A percentile compares a stretch with the other conserved stretches of the same genome.
These are phyloP conservation scores for Skeletonema costatum DNA, from an alignment of 108 stramenopile genomes.

Conservation along the genomic window DNA sequence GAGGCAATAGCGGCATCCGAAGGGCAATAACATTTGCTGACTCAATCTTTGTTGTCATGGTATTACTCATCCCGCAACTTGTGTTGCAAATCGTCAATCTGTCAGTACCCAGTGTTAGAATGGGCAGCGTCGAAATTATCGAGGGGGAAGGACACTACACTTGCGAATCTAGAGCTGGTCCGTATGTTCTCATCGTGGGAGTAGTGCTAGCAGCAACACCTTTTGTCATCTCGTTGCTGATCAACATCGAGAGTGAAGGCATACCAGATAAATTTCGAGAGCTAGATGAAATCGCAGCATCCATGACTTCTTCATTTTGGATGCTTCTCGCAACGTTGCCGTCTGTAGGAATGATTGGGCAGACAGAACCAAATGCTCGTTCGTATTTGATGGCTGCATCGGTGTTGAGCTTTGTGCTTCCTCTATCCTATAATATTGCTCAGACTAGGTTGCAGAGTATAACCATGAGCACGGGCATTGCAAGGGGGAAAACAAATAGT, in stretches of 20 bases:
- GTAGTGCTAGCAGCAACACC: not conserved
- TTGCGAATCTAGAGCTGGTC: not conserved
- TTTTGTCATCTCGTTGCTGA: not conserved
- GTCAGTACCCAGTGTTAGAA: not conserved
- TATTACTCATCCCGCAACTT: not conserved
- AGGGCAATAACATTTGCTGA: slow-evolving; percentile 3
- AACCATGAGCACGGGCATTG: not conserved
- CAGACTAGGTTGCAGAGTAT: not conserved
- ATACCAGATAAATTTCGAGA: slow-evolving; percentile 2
- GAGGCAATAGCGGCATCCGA: not conserved
- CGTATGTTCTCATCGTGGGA: not conserved
- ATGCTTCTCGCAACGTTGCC: not conserved
- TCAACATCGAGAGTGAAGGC: not conserved
- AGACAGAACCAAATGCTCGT: not conserved
- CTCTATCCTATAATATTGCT: not conserved
- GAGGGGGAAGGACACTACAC: not conserved
- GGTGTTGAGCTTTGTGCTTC: not conserved
- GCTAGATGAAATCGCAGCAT: not conserved
- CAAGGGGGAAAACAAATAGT: not conserved
- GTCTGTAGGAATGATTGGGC: not conserved
- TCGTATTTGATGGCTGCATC: slow-evolving; percentile 3
- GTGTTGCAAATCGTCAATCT: not conserved
- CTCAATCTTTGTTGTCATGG: not conserved
- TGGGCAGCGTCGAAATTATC: not conserved
- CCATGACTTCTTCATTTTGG: too few relatives aligned